These are phyloP conservation scores for Russula dissimulans DNA, from an alignment of 768 basidiomycete genomes.

Conservation along the genomic window DNA sequence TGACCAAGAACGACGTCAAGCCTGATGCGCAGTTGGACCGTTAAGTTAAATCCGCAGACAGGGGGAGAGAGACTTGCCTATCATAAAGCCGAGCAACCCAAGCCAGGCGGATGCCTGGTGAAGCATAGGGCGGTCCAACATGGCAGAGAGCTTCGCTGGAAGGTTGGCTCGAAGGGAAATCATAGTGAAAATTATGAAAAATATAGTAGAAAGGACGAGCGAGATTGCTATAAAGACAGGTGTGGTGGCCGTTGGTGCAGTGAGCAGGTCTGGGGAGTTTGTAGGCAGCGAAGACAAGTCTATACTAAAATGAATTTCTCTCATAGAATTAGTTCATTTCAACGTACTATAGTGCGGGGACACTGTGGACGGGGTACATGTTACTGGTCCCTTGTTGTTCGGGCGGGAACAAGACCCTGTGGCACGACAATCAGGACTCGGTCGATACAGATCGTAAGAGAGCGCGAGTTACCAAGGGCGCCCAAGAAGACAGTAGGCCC, in stretches of 20 bases:
- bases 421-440: slow-evolving; percentile 5
- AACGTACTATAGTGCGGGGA: slow-evolving; percentile 54
- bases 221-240: slow-evolving; percentile 57
- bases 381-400: slow-evolving; percentile 39
- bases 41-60: not conserved
- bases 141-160: slow-evolving; percentile 39
- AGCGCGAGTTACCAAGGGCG: slow-evolving; percentile 41
- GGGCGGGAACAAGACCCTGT: slow-evolving; percentile 60
- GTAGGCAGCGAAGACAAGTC: slow-evolving; percentile 57
- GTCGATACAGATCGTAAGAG: not conserved
- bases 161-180: slow-evolving; percentile 61
- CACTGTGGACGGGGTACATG: slow-evolving; percentile 47
- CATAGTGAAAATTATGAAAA: slow-evolving; percentile 57
- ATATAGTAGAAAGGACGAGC: slow-evolving; percentile 45
- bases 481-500: slow-evolving; percentile 65
- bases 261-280: slow-evolving; percentile 46
- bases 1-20: slow-evolving; percentile 56
- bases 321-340: not conserved
- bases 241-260: slow-evolving; percentile 51
- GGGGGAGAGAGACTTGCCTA: slow-evolving; percentile 36
- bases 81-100: slow-evolving; percentile 66
- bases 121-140: slow-evolving; percentile 47
- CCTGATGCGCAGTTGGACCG: slow-evolving; percentile 31
- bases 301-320: slow-evolving; percentile 24
- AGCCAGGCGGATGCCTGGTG: slow-evolving; percentile 63